phyloP scores from a whole-genome alignment of 345 rosid genomes.

The Acer campestre region DNA sequence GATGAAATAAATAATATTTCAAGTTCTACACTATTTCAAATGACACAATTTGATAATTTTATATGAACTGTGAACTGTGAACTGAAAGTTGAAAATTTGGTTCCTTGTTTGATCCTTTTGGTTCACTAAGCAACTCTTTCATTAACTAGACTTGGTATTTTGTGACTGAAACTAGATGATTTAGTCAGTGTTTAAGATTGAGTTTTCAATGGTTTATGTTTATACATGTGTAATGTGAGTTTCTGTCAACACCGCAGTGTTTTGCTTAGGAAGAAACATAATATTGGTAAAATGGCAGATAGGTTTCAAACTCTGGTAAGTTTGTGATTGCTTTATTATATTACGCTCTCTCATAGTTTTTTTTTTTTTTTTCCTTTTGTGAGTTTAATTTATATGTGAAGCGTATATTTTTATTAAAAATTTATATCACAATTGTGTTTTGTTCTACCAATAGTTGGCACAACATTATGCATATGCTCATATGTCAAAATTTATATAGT shows the following conservation, averaged over 20 bases:
- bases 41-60: not conserved
- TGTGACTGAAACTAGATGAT: not conserved
- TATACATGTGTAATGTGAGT: not conserved
- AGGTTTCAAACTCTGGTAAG: slow-evolving; percentile 75
- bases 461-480: not conserved
- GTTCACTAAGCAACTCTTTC: no score
- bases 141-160: no score
- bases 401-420: not conserved
- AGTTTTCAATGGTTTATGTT: not conserved
- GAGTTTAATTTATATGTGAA: not conserved
- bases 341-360: not conserved
- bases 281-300: slow-evolving; percentile 61
- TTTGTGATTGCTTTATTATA: slow-evolving; percentile 10
- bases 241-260: slow-evolving; percentile 53
- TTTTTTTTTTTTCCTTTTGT: no score
- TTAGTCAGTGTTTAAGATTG: not conserved
- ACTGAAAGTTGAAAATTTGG: no score
- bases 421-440: not conserved
- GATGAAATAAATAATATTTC: not conserved
- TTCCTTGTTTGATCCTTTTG: no score
- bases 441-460: slow-evolving; percentile 5
- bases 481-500: not conserved
- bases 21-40: not conserved
- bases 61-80: not conserved
- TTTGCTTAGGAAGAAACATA: slow-evolving; percentile 65